These are phyloP conservation scores for Lagerstroemia speciosa DNA, from an alignment of 345 rosid genomes.

Conservation along the genomic window DNA sequence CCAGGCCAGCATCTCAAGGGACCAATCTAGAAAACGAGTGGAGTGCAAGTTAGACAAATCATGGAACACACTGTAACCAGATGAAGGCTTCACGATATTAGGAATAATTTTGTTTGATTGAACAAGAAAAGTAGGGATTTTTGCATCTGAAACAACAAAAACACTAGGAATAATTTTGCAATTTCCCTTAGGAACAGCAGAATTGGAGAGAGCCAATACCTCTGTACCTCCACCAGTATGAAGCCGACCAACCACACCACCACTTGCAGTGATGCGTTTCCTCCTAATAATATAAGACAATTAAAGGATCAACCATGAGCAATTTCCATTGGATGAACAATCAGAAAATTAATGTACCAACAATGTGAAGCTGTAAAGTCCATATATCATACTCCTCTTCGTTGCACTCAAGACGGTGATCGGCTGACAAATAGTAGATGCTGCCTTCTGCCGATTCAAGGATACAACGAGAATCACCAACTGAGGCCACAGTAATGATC, in stretches of 20 bases:
- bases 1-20: constrained; percentile 99
- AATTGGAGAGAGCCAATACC: constrained; percentile 34
- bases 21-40: constrained; percentile 54
- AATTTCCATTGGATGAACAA: constrained; percentile 3
- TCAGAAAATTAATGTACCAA: constrained; percentile 4
- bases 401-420: constrained; percentile 92
- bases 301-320: not conserved
- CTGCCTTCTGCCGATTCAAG: constrained; percentile 93
- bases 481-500: constrained; percentile 94
- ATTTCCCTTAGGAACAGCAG: too few relatives aligned
- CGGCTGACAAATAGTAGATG: constrained; percentile 80
- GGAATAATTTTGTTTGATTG: not conserved
- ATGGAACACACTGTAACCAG: not conserved
- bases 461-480: constrained; percentile 96
- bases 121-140: not conserved
- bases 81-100: not conserved
- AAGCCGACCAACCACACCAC: constrained; percentile 98
- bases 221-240: constrained; percentile 96
- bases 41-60: not conserved
- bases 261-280: constrained; percentile 92
- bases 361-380: not conserved
- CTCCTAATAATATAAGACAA: constrained; percentile 35
- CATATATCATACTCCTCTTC: constrained; percentile 77
- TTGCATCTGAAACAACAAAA: not conserved
- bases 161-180: not conserved